phyloP scores from a whole-genome alignment of 2,329 filamentous ascomycete species.

The Trichophyton benhamiae region DNA sequence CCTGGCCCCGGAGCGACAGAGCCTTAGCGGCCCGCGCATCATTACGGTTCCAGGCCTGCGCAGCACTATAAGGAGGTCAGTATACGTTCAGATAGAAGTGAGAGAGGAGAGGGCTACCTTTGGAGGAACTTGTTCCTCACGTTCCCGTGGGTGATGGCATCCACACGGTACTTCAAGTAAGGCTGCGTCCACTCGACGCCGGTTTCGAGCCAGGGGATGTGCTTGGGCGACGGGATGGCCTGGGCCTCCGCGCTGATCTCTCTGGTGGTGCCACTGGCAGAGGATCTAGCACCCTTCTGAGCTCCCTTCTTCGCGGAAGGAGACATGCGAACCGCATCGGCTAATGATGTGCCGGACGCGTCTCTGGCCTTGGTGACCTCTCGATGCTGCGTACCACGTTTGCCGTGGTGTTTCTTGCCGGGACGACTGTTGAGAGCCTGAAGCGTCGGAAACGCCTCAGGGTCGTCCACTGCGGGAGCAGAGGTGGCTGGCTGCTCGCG shows the following conservation, averaged over 20 bases:
- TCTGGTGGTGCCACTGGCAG: conserved; percentile 47
- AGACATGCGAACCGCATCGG: conserved; percentile 91
- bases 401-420: conserved; percentile 85
- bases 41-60: conserved; percentile 96
- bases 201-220: conserved; percentile 94
- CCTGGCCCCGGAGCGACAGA: conserved; percentile 82
- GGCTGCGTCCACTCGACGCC: conserved; percentile 82
- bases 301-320: conserved; percentile 58
- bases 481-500: conserved; percentile 47
- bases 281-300: conserved; percentile 42
- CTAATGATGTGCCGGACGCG: conserved; percentile 62
- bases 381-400: conserved; percentile 64
- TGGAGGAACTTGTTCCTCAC: conserved; percentile 94
- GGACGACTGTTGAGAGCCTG: conserved; percentile 59
- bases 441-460: conserved; percentile 85
- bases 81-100: conserved; percentile 8
- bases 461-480: conserved; percentile 76
- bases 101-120: conserved; percentile 44
- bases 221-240: conserved; percentile 74
- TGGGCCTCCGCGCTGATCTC: conserved; percentile 73
- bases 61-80: conserved; percentile 50
- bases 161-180: conserved; percentile 86
- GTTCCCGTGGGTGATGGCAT: conserved; percentile 94
- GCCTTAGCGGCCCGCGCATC: conserved; percentile 94
- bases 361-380: conserved; percentile 49